Percentiles rank a stretch among this genome's conserved stretches.
phyloP scores from a whole-genome alignment of 805 yeast genomes.

The Lipomyces chichibuensis region DNA sequence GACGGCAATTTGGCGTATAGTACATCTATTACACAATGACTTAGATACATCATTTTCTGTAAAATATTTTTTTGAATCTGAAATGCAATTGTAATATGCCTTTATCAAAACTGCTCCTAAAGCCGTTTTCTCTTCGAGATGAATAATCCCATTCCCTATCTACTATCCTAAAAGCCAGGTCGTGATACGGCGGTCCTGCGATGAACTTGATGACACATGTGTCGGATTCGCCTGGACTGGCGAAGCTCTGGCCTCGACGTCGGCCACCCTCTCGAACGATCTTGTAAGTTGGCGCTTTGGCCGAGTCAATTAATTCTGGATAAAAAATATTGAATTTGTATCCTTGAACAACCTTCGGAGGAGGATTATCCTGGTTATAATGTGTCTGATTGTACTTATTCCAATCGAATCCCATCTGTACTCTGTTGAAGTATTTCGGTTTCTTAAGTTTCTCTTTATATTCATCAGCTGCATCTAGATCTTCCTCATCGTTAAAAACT shows the following conservation, averaged over 20 bases:
- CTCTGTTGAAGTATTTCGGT: conserved; percentile 43
- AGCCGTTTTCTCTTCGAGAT: conserved; percentile 39
- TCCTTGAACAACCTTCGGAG: conserved; percentile 47
- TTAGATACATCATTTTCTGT: conserved; percentile 36
- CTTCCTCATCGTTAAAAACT: conserved; percentile 36
- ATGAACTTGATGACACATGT: conserved; percentile 43
- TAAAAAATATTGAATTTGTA: conserved; percentile 45
- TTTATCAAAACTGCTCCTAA: conserved; percentile 42
- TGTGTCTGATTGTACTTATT: conserved; percentile 45
- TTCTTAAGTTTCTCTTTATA: conserved; percentile 22
- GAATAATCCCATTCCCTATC: conserved; percentile 46
- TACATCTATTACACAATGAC: conserved; percentile 3
- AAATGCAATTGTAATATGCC: conserved; percentile 46
- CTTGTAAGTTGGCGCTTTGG: conserved; percentile 42
- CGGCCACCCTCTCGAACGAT: conserved; percentile 36
- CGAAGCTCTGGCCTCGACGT: conserved; percentile 10
- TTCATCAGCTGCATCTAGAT: conserved; percentile 6
- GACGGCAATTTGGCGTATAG: neutral
- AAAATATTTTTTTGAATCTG: conserved; percentile 41
- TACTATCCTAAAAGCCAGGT: conserved; percentile 44
- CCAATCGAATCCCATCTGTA: conserved; percentile 46
- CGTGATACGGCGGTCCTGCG: conserved; percentile 45
- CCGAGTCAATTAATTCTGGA: conserved; percentile 41
- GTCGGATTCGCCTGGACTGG: conserved; percentile 31
- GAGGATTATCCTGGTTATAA: conserved; percentile 44